A percentile compares a stretch with the other conserved stretches of the same genome.
Evolutionary conservation across 352 stramenopile genomes (phyloP).

Genomic region (Globisporangium splendens): DNA sequence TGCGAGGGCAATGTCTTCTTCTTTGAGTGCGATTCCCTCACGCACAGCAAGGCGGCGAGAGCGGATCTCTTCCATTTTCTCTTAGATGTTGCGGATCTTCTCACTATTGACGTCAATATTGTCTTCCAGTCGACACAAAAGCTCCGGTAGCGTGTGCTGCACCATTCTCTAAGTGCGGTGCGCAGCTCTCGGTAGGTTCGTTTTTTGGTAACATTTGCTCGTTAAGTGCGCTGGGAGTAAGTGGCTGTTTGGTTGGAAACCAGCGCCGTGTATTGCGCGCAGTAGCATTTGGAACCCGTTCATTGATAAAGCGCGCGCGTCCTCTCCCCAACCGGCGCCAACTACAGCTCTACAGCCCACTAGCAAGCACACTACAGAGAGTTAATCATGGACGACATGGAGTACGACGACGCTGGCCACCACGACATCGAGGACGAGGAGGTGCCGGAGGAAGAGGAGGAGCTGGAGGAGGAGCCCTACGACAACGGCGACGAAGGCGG

Average conservation of each 20-base stretch:
- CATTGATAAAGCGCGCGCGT: not conserved
- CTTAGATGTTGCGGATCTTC: conserved; percentile 55
- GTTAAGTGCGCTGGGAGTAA: conserved; percentile 1
- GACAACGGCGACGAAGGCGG: conserved; percentile 53
- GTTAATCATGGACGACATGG: conserved; percentile 83
- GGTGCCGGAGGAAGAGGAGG: conserved; percentile 75
- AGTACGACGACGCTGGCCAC: conserved; percentile 73
- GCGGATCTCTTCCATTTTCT: conserved; percentile 53
- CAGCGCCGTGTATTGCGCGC: not conserved
- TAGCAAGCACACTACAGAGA: not conserved
- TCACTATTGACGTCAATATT: conserved; percentile 62
- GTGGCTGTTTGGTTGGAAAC: conserved; percentile 15
- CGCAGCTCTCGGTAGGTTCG: no score
- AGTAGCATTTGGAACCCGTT: not conserved
- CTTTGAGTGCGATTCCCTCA: conserved; percentile 53
- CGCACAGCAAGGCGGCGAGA: conserved; percentile 43
- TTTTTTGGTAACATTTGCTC: no score
- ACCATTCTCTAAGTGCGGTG: conserved; percentile 33
- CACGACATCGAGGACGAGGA: conserved; percentile 85
- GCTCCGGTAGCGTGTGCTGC: conserved; percentile 37
- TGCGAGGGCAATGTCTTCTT: conserved; percentile 57
- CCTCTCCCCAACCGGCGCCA: not conserved
- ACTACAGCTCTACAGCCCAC: not conserved
- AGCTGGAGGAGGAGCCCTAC: conserved; percentile 70
- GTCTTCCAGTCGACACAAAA: conserved; percentile 49